phyloP scores from a whole-genome alignment of 805 yeast genomes.

The Suhomyces tanzawaensis region DNA sequence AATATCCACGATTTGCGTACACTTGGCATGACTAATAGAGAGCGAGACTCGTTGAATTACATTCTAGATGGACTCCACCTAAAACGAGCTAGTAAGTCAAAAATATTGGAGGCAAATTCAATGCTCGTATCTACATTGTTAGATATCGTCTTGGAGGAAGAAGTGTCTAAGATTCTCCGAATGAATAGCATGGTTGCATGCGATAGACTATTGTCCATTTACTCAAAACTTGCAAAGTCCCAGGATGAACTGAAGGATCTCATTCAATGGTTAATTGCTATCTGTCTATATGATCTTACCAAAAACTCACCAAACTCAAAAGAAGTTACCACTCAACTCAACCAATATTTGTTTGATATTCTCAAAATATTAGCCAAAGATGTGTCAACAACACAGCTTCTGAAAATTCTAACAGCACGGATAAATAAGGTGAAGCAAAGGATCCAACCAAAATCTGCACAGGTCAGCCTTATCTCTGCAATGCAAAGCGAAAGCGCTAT shows the following conservation, averaged over 20 bases:
- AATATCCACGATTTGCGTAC: slow-evolving; percentile 20
- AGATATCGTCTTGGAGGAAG: slow-evolving; percentile 4
- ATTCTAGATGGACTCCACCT: slow-evolving; percentile 18
- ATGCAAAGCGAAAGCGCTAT: background rate
- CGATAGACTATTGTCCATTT: background rate
- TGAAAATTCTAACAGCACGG: background rate
- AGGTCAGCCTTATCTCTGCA: background rate
- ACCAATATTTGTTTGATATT: background rate
- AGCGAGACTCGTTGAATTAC: slow-evolving; percentile 15
- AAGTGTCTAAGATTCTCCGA: background rate
- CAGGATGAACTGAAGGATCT: background rate
- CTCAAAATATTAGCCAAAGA: background rate
- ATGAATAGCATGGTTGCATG: background rate
- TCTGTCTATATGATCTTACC: background rate
- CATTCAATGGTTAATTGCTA: background rate
- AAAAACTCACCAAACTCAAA: background rate
- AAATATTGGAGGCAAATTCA: slow-evolving; percentile 1
- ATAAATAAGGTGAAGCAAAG: background rate
- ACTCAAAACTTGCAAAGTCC: background rate
- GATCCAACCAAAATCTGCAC: background rate
- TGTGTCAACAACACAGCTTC: background rate
- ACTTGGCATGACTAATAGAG: slow-evolving; percentile 10
- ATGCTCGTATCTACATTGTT: slow-evolving; percentile 10
- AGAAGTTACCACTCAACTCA: background rate
- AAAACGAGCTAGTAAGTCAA: slow-evolving; percentile 1